Conservation (phyloP, 1,139 yeast genomes). For the Yamadazyma epiphylla region DNA sequence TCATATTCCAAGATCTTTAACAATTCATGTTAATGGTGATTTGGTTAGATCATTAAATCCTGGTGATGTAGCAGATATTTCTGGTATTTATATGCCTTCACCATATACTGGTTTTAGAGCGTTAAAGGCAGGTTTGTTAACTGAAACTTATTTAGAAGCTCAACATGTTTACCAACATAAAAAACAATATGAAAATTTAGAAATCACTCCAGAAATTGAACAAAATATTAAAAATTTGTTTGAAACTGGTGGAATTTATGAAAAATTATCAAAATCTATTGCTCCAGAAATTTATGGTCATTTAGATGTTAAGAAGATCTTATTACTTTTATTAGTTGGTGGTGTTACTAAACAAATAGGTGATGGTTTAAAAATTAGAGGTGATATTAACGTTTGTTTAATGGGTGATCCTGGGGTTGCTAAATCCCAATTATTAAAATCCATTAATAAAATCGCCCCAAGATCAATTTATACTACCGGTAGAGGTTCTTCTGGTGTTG, state of each 20-base stretch:
- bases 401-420: conserved; percentile 99
- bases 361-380: conserved; percentile 96
- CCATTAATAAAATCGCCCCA: conserved; percentile 91
- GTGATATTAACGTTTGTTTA: conserved; percentile 91
- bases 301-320: conserved; percentile 86
- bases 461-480: conserved; percentile 98
- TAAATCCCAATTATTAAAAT: conserved; percentile 90
- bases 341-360: conserved; percentile 95
- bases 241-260: conserved; percentile 67
- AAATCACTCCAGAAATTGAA: conserved; percentile 54
- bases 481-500: conserved; percentile 98
- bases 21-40: conserved; percentile 85
- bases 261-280: conserved; percentile 78
- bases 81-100: conserved; percentile 89
- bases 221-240: conserved; percentile 49
- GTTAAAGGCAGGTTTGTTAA: conserved; percentile 82
- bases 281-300: conserved; percentile 99
- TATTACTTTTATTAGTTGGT: conserved; percentile 80
- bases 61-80: conserved; percentile 90
- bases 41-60: conserved; percentile 85
- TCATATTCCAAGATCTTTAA: conserved; percentile 86
- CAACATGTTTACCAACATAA: conserved; percentile 85
- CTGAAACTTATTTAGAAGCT: conserved; percentile 91
- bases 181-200: conserved; percentile 72
- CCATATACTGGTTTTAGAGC: conserved; percentile 97